Conservation (phyloP, 2,329 filamentous ascomycete species). For the Fusarium sublunatum region DNA sequence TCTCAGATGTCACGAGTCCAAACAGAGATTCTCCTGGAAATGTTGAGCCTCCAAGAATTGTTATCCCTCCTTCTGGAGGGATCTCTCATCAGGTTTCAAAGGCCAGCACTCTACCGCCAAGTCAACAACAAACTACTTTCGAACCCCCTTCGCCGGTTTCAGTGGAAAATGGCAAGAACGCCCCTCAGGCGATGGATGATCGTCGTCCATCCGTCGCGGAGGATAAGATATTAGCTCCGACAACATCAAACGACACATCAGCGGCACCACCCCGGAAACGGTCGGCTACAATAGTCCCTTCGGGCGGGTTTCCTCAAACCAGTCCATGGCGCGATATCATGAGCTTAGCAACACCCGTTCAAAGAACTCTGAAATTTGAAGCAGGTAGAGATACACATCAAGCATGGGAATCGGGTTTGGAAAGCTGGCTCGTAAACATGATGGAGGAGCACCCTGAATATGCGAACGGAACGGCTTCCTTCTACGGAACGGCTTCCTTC, state of each 20-base stretch:
- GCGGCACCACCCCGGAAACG: slow-evolving; percentile 52
- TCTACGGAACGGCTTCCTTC: slow-evolving; percentile 48
- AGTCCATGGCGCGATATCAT: slow-evolving; percentile 82
- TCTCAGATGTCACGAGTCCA: slow-evolving; percentile 18
- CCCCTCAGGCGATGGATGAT: slow-evolving; percentile 37
- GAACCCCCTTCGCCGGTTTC: slow-evolving; percentile 61
- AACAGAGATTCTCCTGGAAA: slow-evolving; percentile 28
- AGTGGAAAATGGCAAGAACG: slow-evolving; percentile 48
- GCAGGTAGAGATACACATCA: slow-evolving; percentile 78
- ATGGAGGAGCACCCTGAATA: slow-evolving; percentile 62
- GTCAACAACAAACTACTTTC: slow-evolving; percentile 38
- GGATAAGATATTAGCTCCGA: slow-evolving; percentile 56
- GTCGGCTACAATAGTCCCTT: slow-evolving; percentile 30
- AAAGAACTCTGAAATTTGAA: slow-evolving; percentile 80
- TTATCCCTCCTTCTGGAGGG: slow-evolving; percentile 34
- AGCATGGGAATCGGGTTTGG: slow-evolving; percentile 78
- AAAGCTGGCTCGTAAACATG: slow-evolving; percentile 64
- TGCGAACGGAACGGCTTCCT: slow-evolving; percentile 51
- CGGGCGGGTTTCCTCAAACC: slow-evolving; percentile 48
- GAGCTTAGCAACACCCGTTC: slow-evolving; percentile 70
- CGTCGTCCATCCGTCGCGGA: slow-evolving; percentile 56
- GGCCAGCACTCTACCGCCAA: slow-evolving; percentile 33
- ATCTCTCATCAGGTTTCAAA: slow-evolving; percentile 45
- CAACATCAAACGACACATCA: slow-evolving; percentile 51
- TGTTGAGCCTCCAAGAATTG: slow-evolving; percentile 35